Percentiles rank a stretch among this genome's conserved stretches.
phyloP scores from a whole-genome alignment of 2,329 filamentous ascomycete species.

The Colletotrichum musicola region DNA sequence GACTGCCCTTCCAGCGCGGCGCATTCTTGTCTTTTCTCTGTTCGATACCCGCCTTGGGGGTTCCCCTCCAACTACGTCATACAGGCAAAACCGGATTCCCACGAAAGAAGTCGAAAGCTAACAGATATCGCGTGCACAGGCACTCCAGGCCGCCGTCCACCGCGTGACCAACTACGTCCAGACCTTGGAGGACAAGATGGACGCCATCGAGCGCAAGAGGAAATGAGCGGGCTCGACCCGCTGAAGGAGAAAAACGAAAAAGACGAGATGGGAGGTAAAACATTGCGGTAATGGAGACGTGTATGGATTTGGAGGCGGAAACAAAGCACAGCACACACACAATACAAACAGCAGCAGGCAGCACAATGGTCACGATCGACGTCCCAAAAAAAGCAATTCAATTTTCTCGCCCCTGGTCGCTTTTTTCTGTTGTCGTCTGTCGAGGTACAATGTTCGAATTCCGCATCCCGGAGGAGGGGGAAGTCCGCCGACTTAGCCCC shows the following conservation, averaged over 20 bases:
- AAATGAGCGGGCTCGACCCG: conserved; percentile 60
- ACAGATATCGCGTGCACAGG: conserved; percentile 60
- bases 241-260: background rate
- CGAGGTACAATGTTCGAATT: background rate
- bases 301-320: conserved; percentile 8
- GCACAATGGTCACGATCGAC: conserved; percentile 32
- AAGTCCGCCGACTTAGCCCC: too few relatives aligned
- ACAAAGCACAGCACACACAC: conserved; percentile 23
- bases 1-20: conserved; percentile 23
- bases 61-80: background rate
- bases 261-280: background rate
- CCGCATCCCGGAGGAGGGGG: too few relatives aligned
- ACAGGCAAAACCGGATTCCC: background rate
- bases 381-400: conserved; percentile 14
- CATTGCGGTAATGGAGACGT: background rate
- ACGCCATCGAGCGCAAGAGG: conserved; percentile 73
- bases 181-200: conserved; percentile 84
- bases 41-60: background rate
- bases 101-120: background rate
- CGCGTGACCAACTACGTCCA: conserved; percentile 87
- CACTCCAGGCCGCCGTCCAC: conserved; percentile 88
- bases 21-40: background rate
- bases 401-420: background rate
- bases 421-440: background rate
- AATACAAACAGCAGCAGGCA: conserved; percentile 19